phyloP scores from a whole-genome alignment of 1,284 basidiomycete genomes.

The Porogramme epimiltina region DNA sequence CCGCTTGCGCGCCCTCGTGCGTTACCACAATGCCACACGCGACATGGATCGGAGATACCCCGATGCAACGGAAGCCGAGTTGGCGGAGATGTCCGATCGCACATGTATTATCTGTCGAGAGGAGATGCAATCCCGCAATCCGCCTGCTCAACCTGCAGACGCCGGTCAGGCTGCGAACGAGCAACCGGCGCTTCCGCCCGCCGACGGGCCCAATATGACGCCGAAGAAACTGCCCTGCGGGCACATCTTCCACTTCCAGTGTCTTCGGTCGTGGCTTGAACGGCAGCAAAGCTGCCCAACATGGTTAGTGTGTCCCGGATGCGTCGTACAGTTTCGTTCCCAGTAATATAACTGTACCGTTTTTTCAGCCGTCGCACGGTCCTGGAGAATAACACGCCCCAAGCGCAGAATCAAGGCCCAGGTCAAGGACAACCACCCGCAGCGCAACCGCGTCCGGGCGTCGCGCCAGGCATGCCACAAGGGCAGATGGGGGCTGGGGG shows the following conservation, averaged over 20 bases:
- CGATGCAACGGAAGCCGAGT: constrained; percentile 87
- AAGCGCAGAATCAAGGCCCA: constrained; percentile 27
- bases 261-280: constrained; percentile 96
- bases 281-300: constrained; percentile 96
- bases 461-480: constrained; percentile 6
- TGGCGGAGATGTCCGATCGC: constrained; percentile 79
- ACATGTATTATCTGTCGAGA: constrained; percentile 99
- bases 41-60: constrained; percentile 98
- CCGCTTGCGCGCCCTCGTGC: constrained; percentile 83
- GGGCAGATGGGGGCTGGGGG: constrained; percentile 15
- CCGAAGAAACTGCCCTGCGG: constrained; percentile 97
- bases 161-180: constrained; percentile 26
- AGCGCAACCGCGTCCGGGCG: constrained; percentile 16
- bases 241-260: constrained; percentile 98
- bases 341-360: too few relatives aligned
- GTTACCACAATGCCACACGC: constrained; percentile 91
- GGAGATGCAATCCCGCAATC: constrained; percentile 71
- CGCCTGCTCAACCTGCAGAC: constrained; percentile 6
- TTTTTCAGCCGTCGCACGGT: constrained; percentile 87
- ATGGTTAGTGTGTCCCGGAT: constrained; percentile 61
- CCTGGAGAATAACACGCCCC: constrained; percentile 52
- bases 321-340: background rate
- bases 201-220: constrained; percentile 74
- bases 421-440: constrained; percentile 31
- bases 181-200: constrained; percentile 17